Percentiles rank a stretch among this genome's conserved stretches.
Conservation (phyloP, 495 filamentous ascomycete species). For the Trichoderma asperelloides region DNA sequence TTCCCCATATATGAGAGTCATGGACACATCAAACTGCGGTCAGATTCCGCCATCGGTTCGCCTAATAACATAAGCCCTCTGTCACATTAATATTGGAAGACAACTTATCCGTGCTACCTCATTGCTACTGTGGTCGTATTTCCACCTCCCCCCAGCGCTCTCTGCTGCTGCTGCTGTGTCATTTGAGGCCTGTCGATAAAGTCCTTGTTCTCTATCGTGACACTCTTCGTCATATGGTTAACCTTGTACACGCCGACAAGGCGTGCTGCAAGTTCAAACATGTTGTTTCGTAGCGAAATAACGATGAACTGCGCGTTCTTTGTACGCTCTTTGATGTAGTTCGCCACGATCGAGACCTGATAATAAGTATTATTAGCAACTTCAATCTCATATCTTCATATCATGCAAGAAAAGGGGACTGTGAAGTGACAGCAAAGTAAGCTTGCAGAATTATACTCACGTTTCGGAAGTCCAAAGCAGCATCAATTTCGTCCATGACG, state of each 20-base stretch:
- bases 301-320: conserved; percentile 99
- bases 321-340: conserved; percentile 96
- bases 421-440: background rate
- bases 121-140: conserved; percentile 3
- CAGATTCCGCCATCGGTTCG: background rate
- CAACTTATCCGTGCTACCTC: background rate
- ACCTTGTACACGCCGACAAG: conserved; percentile 98
- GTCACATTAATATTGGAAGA: background rate
- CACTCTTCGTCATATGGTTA: conserved; percentile 98
- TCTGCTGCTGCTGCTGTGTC: conserved; percentile 31
- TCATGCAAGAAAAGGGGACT: background rate
- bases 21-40: background rate
- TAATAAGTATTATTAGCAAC: conserved; percentile 14
- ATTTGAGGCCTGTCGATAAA: conserved; percentile 56
- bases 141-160: background rate
- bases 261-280: conserved; percentile 94
- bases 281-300: conserved; percentile 96
- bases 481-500: conserved; percentile 99
- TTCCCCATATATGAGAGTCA: background rate
- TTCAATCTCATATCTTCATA: background rate
- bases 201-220: conserved; percentile 88
- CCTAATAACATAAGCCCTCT: background rate
- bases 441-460: conserved; percentile 45
- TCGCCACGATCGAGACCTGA: conserved; percentile 93
- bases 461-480: conserved; percentile 94